These are phyloP conservation scores for Scutellaria galericulata DNA, from an alignment of 257 asterid genomes.

Conservation along the genomic window DNA sequence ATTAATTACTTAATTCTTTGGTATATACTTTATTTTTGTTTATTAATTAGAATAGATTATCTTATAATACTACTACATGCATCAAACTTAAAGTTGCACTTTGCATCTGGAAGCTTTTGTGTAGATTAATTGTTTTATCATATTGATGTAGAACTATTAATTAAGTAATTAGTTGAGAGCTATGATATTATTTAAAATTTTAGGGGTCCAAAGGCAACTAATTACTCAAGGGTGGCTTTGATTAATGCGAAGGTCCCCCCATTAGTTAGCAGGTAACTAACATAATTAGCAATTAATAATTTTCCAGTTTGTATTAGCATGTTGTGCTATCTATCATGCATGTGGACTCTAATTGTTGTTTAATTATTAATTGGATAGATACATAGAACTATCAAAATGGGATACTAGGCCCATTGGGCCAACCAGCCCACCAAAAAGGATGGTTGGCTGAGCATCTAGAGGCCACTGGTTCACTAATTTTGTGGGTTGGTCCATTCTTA, in stretches of 20 bases:
- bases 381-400: too few relatives aligned
- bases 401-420: too few relatives aligned
- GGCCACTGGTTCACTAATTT: too few relatives aligned
- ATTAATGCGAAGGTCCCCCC: slow-evolving; percentile 17
- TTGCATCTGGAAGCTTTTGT: neutral
- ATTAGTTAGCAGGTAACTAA: slow-evolving; percentile 31
- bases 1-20: neutral
- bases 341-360: too few relatives aligned
- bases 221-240: slow-evolving; percentile 18
- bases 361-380: too few relatives aligned
- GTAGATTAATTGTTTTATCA: neutral
- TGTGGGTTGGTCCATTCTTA: too few relatives aligned
- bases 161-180: slow-evolving; percentile 1
- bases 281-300: neutral
- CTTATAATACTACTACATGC: neutral
- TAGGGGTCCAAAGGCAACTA: slow-evolving; percentile 26
- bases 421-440: too few relatives aligned
- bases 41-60: slow-evolving; percentile 6
- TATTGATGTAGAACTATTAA: neutral
- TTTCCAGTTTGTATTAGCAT: neutral
- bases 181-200: neutral
- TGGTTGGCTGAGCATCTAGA: too few relatives aligned
- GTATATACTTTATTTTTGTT: neutral
- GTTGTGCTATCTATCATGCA: too few relatives aligned
- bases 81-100: neutral